Conservation (phyloP, 768 basidiomycete species). For the Lactifluus volemus region DNA sequence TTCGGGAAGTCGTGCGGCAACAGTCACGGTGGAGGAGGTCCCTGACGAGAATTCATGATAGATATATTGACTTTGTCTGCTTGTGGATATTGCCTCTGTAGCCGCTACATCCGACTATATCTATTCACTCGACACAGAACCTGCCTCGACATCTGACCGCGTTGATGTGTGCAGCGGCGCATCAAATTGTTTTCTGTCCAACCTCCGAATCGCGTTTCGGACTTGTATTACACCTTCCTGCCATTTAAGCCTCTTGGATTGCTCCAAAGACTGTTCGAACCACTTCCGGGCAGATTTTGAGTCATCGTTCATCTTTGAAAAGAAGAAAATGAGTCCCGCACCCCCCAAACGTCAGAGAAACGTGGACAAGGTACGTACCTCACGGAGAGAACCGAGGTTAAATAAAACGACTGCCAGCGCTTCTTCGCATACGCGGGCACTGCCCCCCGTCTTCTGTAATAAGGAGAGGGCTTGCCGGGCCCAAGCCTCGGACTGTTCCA, state of each 20-base stretch:
- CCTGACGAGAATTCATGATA: slow-evolving; percentile 25
- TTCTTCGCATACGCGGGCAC: slow-evolving; percentile 10
- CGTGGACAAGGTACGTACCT: slow-evolving; percentile 6
- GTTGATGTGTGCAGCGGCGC: neutral
- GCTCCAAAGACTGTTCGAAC: slow-evolving; percentile 16
- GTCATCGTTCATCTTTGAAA: slow-evolving; percentile 14
- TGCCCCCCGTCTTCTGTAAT: slow-evolving; percentile 25
- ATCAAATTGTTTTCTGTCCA: slow-evolving; percentile 5
- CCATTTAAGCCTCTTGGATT: slow-evolving; percentile 11
- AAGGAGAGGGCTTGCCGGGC: slow-evolving; percentile 40
- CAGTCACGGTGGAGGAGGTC: slow-evolving; percentile 25
- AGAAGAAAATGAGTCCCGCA: neutral
- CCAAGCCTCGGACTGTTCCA: slow-evolving; percentile 51
- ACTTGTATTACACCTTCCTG: slow-evolving; percentile 17
- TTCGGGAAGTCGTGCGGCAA: slow-evolving; percentile 26
- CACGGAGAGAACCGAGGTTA: slow-evolving; percentile 18
- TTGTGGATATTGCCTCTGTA: neutral
- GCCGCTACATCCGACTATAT: slow-evolving; percentile 4
- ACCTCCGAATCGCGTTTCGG: slow-evolving; percentile 13
- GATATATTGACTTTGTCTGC: neutral
- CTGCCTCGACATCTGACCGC: neutral
- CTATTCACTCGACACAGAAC: slow-evolving; percentile 11
- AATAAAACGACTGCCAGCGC: slow-evolving; percentile 18
- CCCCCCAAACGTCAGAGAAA: neutral
- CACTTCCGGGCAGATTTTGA: slow-evolving; percentile 5